Evolutionary conservation across 768 basidiomycete species (phyloP), one percentile per base, ranked within the genome.

Genomic region (Exidia glandulosa): DNA sequence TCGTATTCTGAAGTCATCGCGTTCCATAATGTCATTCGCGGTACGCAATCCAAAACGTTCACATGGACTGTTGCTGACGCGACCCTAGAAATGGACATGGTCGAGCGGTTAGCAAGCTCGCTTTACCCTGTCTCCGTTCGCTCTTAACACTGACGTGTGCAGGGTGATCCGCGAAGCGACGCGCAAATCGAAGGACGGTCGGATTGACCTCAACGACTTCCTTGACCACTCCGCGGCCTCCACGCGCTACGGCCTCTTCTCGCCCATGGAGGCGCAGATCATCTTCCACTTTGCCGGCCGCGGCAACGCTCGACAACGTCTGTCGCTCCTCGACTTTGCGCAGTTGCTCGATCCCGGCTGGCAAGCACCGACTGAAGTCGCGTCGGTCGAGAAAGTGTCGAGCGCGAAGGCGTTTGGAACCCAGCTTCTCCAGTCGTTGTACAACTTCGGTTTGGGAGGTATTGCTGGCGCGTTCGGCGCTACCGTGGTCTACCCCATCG

Each of bases 401-500:
- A 61, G 71, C 34, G 63, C 70, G 19, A 56, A 65, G 58, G 82
- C 84, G 13, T 69, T 86, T 59, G 58, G 86, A n/a, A 75, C 82
- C 50, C 75, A 76, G 27, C 63, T 92, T 57, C 68, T 81, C 4
- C 81, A 86, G 61, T 94, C 91, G 16, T 74, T 79, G 2, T 99
- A 97, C 72, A 91, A 83, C 69, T 97, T 99, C 68, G 77, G 79
- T 32, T 85, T 89, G 68, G 96, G 96, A 69, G 90, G 95, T 69
- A 69, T 95, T 61, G 93, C 95, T 50, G 96, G 96, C 59, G 91
- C 91, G 34, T 80, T 94, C 62, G 96, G 96, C 56, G 96, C 95
- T 12, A 95, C 92, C n/a, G 90, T 92, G 41, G 95, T 98, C 13
- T 97, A 98, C 72, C 95, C 95, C 29, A 97, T 95, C 68, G 94